Conservation (phyloP, 2,329 filamentous ascomycete genomes). For the Neonectria punicea region DNA sequence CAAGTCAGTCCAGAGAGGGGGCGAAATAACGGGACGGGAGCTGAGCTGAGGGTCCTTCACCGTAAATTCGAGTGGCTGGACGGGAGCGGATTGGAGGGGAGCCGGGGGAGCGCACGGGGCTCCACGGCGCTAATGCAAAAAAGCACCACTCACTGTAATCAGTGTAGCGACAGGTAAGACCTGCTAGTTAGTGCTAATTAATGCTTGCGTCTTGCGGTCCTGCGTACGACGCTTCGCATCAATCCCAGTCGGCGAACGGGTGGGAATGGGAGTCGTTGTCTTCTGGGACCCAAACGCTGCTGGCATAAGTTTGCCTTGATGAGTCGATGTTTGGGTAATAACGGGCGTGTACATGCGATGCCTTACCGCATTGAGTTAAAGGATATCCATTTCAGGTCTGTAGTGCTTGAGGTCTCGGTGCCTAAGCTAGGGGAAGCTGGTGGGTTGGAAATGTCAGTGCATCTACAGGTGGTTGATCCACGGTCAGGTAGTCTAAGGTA, state of each 20-base stretch:
- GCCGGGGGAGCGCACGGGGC: not conserved
- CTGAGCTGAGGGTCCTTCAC: slow-evolving; percentile 27
- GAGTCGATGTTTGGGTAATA: not conserved
- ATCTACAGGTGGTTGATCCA: not conserved
- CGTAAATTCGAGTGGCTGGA: slow-evolving; percentile 48
- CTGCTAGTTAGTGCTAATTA: too few relatives aligned
- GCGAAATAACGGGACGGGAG: not conserved
- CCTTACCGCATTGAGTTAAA: not conserved
- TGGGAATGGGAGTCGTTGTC: not conserved
- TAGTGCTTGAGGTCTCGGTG: not conserved
- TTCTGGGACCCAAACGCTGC: not conserved
- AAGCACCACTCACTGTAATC: not conserved
- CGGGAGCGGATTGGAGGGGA: slow-evolving; percentile 1
- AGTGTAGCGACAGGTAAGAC: too few relatives aligned
- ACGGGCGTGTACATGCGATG: not conserved
- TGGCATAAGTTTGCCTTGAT: not conserved
- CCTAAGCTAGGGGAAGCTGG: not conserved
- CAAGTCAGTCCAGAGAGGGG: slow-evolving; percentile 11
- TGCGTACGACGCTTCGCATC: not conserved
- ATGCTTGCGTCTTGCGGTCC: too few relatives aligned
- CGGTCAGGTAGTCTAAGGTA: too few relatives aligned
- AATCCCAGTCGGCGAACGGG: not conserved
- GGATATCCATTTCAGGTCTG: not conserved
- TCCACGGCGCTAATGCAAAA: not conserved
- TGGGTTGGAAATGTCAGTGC: not conserved